Evolutionary conservation across 1,284 basidiomycete species (phyloP).

Genomic region (Pseudozyma sp.): DNA sequence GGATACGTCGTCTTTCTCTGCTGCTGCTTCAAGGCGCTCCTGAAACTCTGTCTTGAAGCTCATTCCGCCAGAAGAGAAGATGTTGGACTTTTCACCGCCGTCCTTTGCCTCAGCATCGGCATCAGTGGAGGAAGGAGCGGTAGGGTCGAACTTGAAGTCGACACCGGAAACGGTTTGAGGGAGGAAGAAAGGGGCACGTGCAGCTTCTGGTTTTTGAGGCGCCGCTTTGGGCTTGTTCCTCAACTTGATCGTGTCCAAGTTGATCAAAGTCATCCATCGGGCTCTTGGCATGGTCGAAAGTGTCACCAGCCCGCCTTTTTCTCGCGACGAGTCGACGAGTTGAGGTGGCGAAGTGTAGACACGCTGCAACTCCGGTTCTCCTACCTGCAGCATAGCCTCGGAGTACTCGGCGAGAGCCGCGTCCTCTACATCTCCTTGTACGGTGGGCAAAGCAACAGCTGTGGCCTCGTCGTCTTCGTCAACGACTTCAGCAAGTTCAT

Average conservation of each 20-base stretch:
- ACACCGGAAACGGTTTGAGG: slow-evolving; percentile 69
- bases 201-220: slow-evolving; percentile 89
- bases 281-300: slow-evolving; percentile 90
- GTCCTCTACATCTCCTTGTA: slow-evolving; percentile 68
- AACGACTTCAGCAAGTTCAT: slow-evolving; percentile 78
- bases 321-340: slow-evolving; percentile 70
- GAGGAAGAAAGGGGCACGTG: slow-evolving; percentile 90
- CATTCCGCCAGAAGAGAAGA: slow-evolving; percentile 39
- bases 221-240: slow-evolving; percentile 93
- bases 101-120: slow-evolving; percentile 1
- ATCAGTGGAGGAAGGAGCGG: slow-evolving; percentile 5
- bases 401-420: slow-evolving; percentile 82
- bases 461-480: slow-evolving; percentile 23
- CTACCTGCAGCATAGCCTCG: slow-evolving; percentile 61
- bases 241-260: slow-evolving; percentile 93
- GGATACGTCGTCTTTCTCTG: slow-evolving; percentile 43
- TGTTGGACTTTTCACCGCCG: slow-evolving; percentile 24
- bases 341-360: slow-evolving; percentile 69
- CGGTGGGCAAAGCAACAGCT: slow-evolving; percentile 42
- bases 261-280: slow-evolving; percentile 94
- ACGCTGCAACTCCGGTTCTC: slow-evolving; percentile 55
- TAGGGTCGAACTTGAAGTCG: slow-evolving; percentile 43
- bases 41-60: slow-evolving; percentile 57
- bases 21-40: slow-evolving; percentile 46
- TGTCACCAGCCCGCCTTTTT: slow-evolving; percentile 74